Evolutionary conservation across 1,139 yeast genomes (phyloP).

Genomic region (Hanseniaspora uvarum): DNA sequence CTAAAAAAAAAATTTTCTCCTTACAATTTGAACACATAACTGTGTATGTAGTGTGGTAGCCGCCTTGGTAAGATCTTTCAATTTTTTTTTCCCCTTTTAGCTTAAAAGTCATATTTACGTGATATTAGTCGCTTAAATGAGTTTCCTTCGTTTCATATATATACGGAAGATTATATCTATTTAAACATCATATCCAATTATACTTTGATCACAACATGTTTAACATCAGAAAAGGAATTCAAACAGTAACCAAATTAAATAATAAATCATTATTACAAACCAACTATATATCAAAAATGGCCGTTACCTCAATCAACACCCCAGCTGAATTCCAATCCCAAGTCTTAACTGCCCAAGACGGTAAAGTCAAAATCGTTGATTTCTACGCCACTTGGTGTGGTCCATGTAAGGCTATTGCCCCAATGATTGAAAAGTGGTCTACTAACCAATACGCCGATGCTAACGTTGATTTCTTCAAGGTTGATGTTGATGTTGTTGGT

Average conservation of each 20-base stretch:
- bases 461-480: constrained; percentile 57
- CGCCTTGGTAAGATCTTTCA: too few relatives aligned
- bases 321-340: constrained; percentile 9
- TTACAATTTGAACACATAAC: too few relatives aligned
- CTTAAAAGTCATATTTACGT: too few relatives aligned
- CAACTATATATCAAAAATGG: constrained; percentile 5
- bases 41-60: too few relatives aligned
- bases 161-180: too few relatives aligned
- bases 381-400: constrained; percentile 91
- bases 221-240: background rate
- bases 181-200: too few relatives aligned
- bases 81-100: too few relatives aligned
- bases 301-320: constrained; percentile 7
- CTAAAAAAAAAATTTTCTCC: too few relatives aligned
- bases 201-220: background rate
- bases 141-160: too few relatives aligned
- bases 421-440: constrained; percentile 57
- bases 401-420: constrained; percentile 81
- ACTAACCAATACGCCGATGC: constrained; percentile 34
- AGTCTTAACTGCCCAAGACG: constrained; percentile 21
- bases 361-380: constrained; percentile 62
- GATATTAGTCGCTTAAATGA: too few relatives aligned
- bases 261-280: background rate
- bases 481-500: constrained; percentile 64
- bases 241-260: background rate